Base-by-base conservation (phyloP, 192 early-diverging fungal genomes). In the Diversispora eburnea region DNA sequence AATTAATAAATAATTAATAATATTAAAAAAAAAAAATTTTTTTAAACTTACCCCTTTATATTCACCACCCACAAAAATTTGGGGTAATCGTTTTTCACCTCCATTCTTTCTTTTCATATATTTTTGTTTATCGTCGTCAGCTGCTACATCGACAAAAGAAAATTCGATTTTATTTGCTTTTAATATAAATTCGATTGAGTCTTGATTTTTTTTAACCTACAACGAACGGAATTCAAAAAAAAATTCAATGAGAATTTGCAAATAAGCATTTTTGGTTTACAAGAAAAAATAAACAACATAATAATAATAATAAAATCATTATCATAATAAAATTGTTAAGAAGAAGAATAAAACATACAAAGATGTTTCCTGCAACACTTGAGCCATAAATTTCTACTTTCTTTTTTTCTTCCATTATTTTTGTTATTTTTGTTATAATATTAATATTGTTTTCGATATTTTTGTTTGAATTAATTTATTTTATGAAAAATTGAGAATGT, bases 71-170 rank as follows among this genome's bases (percentile, higher is more conserved):
- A 62, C 60, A 61, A 73, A 73, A 51, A 73, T 62, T 52, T 73
- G 71, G 9, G 71, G 71, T 25, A 73, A 62, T n/a, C 41, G 58
- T 39, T 39, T 43, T n/a, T 25, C 58, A 19, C 71, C 71, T 17
- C 45, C 4, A 48, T 73, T 73, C 48, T 55, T 55, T 42, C 71
- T 55, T 73, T 62, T 73, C 71, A 73, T 73, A 62, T 61, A 73
- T 49, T 73, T 73, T 62, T 51, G 41, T 17, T n/a, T n/a, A 10
- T 61, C 58, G 17, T 73, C 59, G 39, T 73, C 59, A 33, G 71
- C 71, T 39, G 71, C 71, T 20, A 73, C 59, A 45, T 73, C 71
- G 25, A 73, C 59, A 62, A 73, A 73, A 8, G 19, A 19, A 39
- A 62, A 73, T 39, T 8, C 9, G 25, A 73, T 73, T 52, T 62